These are phyloP conservation scores for Carex pumila DNA, from an alignment of 176 grass and related monocot genomes.

Conservation along the genomic window DNA sequence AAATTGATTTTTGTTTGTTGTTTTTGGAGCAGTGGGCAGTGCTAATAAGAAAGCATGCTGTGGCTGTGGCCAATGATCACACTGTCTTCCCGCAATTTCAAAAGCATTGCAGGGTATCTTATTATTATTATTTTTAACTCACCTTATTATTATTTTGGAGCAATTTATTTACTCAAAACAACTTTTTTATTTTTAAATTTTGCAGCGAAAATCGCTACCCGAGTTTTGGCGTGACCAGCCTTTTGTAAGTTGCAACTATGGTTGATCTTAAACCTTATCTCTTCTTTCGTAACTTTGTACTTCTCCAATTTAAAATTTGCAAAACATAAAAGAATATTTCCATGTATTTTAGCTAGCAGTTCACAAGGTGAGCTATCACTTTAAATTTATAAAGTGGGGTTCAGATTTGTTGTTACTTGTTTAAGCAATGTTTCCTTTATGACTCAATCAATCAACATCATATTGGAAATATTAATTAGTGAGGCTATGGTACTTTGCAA, in stretches of 20 bases:
- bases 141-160: neutral
- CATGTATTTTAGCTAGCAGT: neutral
- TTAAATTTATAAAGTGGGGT: neutral
- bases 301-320: neutral
- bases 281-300: neutral
- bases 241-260: constrained; percentile 67
- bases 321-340: neutral
- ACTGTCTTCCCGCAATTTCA: constrained; percentile 66
- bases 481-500: too few species aligned
- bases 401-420: neutral
- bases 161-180: constrained; percentile 3
- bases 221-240: constrained; percentile 97
- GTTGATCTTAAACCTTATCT: neutral
- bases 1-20: constrained; percentile 1
- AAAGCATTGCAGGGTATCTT: constrained; percentile 82
- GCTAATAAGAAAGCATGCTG: constrained; percentile 91
- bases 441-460: neutral
- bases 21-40: constrained; percentile 67
- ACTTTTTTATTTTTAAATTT: constrained; percentile 27
- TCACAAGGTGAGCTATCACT: neutral
- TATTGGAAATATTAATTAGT: neutral
- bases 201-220: constrained; percentile 76
- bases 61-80: constrained; percentile 72
- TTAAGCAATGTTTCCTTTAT: neutral
- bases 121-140: constrained; percentile 1